These are phyloP conservation scores for Kurtzmaniella quercitrusa DNA, from an alignment of 1,139 yeast genomes.

Conservation along the genomic window DNA sequence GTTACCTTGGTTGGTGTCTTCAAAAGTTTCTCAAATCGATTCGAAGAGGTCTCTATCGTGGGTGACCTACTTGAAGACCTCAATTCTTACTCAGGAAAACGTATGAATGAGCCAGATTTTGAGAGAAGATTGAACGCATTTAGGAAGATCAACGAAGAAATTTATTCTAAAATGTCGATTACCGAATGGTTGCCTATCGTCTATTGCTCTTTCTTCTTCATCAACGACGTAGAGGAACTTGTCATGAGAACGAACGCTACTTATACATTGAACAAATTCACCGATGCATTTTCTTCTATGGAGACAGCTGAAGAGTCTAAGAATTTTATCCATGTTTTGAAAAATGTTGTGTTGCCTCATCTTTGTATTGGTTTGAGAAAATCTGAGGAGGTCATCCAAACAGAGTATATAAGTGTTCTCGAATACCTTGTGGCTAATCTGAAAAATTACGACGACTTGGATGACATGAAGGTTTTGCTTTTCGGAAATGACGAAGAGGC, in stretches of 20 bases:
- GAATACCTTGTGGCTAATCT: constrained; percentile 57
- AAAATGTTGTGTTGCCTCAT: constrained; percentile 59
- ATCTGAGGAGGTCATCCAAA: constrained; percentile 57
- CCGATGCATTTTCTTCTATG: constrained; percentile 51
- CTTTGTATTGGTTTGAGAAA: constrained; percentile 68
- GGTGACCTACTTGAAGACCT: constrained; percentile 56
- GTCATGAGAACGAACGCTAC: constrained; percentile 80
- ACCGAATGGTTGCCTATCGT: constrained; percentile 80
- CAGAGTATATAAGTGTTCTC: constrained; percentile 65
- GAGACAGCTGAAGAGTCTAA: constrained; percentile 28
- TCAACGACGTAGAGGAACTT: constrained; percentile 76
- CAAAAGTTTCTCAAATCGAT: constrained; percentile 52
- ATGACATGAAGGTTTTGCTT: constrained; percentile 65
- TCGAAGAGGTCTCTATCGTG: constrained; percentile 40
- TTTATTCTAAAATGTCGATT: constrained; percentile 41
- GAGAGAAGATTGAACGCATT: constrained; percentile 70
- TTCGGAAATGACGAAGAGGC: constrained; percentile 76
- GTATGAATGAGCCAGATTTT: constrained; percentile 77
- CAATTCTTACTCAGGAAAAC: constrained; percentile 61
- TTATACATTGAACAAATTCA: constrained; percentile 57
- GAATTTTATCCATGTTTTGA: constrained; percentile 43
- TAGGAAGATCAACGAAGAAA: constrained; percentile 55
- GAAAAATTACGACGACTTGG: constrained; percentile 49
- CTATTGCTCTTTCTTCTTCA: constrained; percentile 62
- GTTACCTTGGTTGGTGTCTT: constrained; percentile 58